phyloP scores from a whole-genome alignment of 495 filamentous ascomycete genomes.

The Aspergillus baeticus region DNA sequence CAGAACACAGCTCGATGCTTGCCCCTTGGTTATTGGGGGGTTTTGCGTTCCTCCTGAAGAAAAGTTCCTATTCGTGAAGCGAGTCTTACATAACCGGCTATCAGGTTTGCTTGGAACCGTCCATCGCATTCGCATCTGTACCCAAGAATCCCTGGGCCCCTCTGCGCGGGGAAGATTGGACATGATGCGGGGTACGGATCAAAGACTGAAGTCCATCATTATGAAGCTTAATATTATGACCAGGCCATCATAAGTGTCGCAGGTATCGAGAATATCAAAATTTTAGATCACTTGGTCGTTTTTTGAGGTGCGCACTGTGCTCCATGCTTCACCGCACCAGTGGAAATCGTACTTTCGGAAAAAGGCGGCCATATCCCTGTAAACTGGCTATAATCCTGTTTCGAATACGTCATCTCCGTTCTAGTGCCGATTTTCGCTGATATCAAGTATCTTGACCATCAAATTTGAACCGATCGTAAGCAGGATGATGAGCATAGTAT shows the following conservation, averaged over 20 bases:
- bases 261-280: neutral
- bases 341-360: too few species aligned
- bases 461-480: neutral
- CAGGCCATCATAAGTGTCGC: neutral
- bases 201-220: conserved; percentile 33
- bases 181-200: conserved; percentile 43
- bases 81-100: conserved; percentile 30
- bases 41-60: conserved; percentile 35
- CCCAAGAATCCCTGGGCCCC: conserved; percentile 24
- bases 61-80: conserved; percentile 31
- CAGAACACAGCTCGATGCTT: conserved; percentile 25
- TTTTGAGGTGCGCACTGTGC: too few species aligned
- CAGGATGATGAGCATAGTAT: neutral
- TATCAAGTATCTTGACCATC: neutral
- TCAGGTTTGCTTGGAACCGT: conserved; percentile 27
- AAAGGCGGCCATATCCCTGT: too few species aligned
- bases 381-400: too few species aligned
- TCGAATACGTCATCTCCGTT: too few species aligned
- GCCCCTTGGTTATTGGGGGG: conserved; percentile 30
- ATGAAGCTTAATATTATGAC: conserved; percentile 30
- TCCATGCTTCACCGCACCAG: too few species aligned
- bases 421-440: too few species aligned
- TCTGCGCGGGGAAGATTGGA: conserved; percentile 27
- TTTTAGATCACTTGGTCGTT: too few species aligned
- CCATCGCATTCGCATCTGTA: conserved; percentile 27